Evolutionary conservation across 768 basidiomycete genomes (phyloP).

Genomic region (Hericium alpestre): DNA sequence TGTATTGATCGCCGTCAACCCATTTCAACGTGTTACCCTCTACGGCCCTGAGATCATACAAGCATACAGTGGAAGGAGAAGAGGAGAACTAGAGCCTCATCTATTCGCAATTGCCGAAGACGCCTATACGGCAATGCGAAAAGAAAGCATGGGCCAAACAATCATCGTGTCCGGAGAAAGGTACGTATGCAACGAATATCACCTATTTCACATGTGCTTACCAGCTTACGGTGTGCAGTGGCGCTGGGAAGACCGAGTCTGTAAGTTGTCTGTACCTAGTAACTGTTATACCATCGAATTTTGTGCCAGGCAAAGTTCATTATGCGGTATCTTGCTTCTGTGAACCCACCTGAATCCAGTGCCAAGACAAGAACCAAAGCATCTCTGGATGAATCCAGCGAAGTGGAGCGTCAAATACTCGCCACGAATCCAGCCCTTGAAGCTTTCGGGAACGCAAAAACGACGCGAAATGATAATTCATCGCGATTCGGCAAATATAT

Average conservation of each 20-base stretch:
- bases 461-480: conserved; percentile 97
- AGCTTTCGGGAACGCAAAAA: conserved; percentile 98
- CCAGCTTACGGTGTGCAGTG: conserved; percentile 38
- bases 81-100: conserved; percentile 95
- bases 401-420: conserved; percentile 93
- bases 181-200: conserved; percentile 30
- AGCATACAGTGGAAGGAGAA: conserved; percentile 83
- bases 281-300: conserved; percentile 1
- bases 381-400: conserved; percentile 78
- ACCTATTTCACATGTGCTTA: conserved; percentile 4
- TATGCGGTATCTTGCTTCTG: conserved; percentile 97
- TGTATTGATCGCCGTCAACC: conserved; percentile 97
- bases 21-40: conserved; percentile 93
- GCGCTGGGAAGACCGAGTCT: conserved; percentile 98
- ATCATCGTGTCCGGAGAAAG: conserved; percentile 98
- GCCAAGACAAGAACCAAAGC: conserved; percentile 57
- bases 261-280: conserved; percentile 32
- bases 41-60: conserved; percentile 97
- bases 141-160: conserved; percentile 89
- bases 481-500: conserved; percentile 99
- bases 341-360: conserved; percentile 69
- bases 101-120: conserved; percentile 98
- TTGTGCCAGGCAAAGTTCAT: conserved; percentile 82
- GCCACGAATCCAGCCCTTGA: conserved; percentile 99
- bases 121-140: conserved; percentile 95